Percentiles rank a stretch among this genome's conserved stretches.
Evolutionary conservation across 2,329 filamentous ascomycete genomes (phyloP).

Genomic region (Pseudopithomyces chartarum): DNA sequence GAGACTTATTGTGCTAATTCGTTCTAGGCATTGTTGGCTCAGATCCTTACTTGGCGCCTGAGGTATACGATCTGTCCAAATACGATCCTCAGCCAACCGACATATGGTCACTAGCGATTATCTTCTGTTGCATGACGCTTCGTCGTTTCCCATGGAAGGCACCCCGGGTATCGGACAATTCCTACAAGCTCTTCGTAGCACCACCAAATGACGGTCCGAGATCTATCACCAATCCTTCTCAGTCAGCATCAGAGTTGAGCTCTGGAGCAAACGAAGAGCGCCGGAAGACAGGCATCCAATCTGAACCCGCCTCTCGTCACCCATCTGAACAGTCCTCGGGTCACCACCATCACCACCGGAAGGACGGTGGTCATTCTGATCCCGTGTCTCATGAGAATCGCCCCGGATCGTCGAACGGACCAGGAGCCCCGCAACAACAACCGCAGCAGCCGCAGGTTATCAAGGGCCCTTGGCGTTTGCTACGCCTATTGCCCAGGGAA

Average conservation of each 20-base stretch:
- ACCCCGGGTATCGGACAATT: constrained; percentile 88
- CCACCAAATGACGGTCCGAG: constrained; percentile 65
- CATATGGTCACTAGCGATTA: constrained; percentile 97
- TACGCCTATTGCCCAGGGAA: constrained; percentile 86
- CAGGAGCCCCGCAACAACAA: constrained; percentile 60
- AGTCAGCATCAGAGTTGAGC: constrained; percentile 43
- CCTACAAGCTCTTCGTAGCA: constrained; percentile 89
- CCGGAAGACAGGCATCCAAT: constrained; percentile 32
- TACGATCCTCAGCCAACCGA: constrained; percentile 95
- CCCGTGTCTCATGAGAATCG: constrained; percentile 17
- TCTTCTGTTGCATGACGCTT: constrained; percentile 98
- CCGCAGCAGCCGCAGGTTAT: constrained; percentile 63
- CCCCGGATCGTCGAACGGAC: constrained; percentile 17
- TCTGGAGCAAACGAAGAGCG: constrained; percentile 42
- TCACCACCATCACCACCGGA: constrained; percentile 39
- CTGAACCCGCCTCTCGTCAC: constrained; percentile 49
- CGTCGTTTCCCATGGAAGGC: constrained; percentile 97
- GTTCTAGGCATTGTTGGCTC: constrained; percentile 75
- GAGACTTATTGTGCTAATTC: constrained; percentile 18
- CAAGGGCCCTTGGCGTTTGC: constrained; percentile 87
- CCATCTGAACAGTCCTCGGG: constrained; percentile 29
- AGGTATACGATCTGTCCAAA: constrained; percentile 91
- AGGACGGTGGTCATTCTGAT: constrained; percentile 28
- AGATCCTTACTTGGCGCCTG: constrained; percentile 94
- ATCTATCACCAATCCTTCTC: constrained; percentile 37